Conservation (phyloP, 495 filamentous ascomycete species). For the Wilcoxina mikolae region DNA sequence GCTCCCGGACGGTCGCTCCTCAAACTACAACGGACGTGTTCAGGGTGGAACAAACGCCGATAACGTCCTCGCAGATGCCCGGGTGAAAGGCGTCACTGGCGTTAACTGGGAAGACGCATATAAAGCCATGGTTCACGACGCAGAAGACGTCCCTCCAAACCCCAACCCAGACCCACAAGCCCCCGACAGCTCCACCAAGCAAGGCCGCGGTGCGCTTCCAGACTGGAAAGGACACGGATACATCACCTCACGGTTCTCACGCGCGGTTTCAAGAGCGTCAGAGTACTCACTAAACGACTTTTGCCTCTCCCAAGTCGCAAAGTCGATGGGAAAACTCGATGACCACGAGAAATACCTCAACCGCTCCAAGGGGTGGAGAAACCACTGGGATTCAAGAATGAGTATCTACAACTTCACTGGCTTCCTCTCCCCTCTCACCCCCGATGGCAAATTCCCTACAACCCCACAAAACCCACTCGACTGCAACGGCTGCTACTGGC, state of each 20-base stretch:
- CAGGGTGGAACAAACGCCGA: constrained; percentile 65
- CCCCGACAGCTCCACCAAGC: constrained; percentile 47
- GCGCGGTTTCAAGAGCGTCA: constrained; percentile 50
- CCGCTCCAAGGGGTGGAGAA: constrained; percentile 54
- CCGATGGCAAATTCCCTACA: constrained; percentile 39
- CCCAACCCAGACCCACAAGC: constrained; percentile 48
- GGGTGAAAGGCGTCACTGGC: constrained; percentile 51
- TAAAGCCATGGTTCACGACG: constrained; percentile 54
- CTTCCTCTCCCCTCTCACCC: constrained; percentile 48
- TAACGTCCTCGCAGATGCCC: constrained; percentile 60
- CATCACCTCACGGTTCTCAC: constrained; percentile 47
- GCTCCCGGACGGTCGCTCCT: constrained; percentile 49
- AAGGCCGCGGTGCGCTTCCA: constrained; percentile 54
- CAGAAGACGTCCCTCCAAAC: constrained; percentile 44
- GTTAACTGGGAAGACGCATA: constrained; percentile 59
- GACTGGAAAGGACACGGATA: constrained; percentile 52
- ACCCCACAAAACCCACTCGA: constrained; percentile 43
- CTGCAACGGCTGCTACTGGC: constrained; percentile 59
- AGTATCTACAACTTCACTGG: constrained; percentile 44
- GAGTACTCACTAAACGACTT: constrained; percentile 63
- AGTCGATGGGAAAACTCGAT: constrained; percentile 37
- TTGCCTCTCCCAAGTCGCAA: constrained; percentile 43
- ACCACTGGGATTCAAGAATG: constrained; percentile 50
- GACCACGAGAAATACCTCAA: constrained; percentile 48
- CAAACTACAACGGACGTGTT: constrained; percentile 54